A percentile compares a stretch with the other conserved stretches of the same genome.
These are phyloP conservation scores for Pyrenula aspistea DNA, from an alignment of 495 filamentous ascomycete genomes.

Conservation along the genomic window DNA sequence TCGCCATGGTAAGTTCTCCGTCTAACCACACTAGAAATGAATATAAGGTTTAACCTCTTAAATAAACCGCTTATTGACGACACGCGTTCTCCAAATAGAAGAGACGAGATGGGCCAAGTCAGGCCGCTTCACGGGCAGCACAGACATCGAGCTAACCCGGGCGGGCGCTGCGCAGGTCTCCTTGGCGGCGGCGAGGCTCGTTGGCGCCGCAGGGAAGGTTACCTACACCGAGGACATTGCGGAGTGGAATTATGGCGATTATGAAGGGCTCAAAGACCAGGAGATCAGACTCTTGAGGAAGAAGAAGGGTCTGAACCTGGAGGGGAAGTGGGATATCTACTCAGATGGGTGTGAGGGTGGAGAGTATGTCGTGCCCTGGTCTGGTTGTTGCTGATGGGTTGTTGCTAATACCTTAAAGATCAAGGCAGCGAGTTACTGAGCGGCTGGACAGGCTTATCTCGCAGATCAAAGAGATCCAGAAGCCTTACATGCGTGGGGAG, in stretches of 20 bases:
- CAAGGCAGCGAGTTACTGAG: slow-evolving; percentile 45
- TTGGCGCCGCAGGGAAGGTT: slow-evolving; percentile 56
- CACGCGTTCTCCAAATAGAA: too few relatives aligned
- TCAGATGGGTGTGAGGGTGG: slow-evolving; percentile 60
- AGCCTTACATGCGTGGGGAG: slow-evolving; percentile 28
- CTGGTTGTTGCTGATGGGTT: neutral
- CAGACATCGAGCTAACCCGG: slow-evolving; percentile 70
- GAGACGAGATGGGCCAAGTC: slow-evolving; percentile 86
- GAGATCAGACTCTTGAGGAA: slow-evolving; percentile 51
- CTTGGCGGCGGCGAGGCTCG: slow-evolving; percentile 56
- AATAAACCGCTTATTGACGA: neutral
- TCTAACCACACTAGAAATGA: neutral
- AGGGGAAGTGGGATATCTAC: slow-evolving; percentile 67
- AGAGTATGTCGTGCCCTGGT: slow-evolving; percentile 16
- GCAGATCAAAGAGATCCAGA: slow-evolving; percentile 47
- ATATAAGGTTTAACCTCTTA: neutral
- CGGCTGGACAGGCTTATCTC: slow-evolving; percentile 56
- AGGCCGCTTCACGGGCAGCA: slow-evolving; percentile 70
- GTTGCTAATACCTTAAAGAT: slow-evolving; percentile 9
- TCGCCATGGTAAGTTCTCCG: neutral
- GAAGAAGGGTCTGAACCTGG: slow-evolving; percentile 42
- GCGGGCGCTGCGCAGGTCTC: slow-evolving; percentile 61
- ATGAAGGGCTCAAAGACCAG: slow-evolving; percentile 63
- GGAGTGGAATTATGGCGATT: slow-evolving; percentile 84
- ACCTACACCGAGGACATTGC: slow-evolving; percentile 53